Evolutionary conservation across 1,284 basidiomycete genomes (phyloP).

Genomic region (Acaromyces ingoldii): DNA sequence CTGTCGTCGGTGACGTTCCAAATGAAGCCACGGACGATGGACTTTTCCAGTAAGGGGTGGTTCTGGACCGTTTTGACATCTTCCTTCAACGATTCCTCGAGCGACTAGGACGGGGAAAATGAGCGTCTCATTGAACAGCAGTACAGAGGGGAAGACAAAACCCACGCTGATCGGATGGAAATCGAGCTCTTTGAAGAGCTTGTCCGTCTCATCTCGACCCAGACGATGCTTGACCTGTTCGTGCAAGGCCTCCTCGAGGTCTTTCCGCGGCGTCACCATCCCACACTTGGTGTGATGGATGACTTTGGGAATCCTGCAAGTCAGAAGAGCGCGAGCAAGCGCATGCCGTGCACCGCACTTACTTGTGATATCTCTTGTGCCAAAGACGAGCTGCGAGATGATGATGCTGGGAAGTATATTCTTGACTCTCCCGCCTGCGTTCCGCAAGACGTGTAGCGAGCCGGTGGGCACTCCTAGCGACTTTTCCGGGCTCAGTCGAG

Average conservation of each 20-base stretch:
- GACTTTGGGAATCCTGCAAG: too few species aligned
- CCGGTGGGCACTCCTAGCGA: background rate
- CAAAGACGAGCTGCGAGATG: background rate
- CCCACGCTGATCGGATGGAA: too few species aligned
- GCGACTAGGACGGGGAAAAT: too few species aligned
- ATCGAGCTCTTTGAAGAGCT: too few species aligned
- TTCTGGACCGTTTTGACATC: background rate
- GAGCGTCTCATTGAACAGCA: too few species aligned
- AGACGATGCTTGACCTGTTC: background rate
- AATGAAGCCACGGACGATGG: background rate
- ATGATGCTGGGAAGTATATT: background rate
- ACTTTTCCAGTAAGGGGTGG: background rate
- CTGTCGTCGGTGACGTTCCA: background rate
- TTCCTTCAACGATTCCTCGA: background rate
- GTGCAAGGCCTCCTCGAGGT: background rate
- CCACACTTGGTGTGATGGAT: slow-evolving; percentile 1
- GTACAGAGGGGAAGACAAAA: too few species aligned
- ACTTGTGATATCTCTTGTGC: background rate
- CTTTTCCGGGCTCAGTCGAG: background rate
- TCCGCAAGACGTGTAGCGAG: background rate
- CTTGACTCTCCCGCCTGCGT: background rate
- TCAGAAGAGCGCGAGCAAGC: too few species aligned
- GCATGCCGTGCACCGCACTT: too few species aligned
- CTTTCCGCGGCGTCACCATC: background rate
- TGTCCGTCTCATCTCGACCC: too few species aligned